Percentiles rank a stretch among this genome's conserved stretches.
These are phyloP conservation scores for Raphanus hybrid DNA, from an alignment of 441 rosid species.

Conservation along the genomic window DNA sequence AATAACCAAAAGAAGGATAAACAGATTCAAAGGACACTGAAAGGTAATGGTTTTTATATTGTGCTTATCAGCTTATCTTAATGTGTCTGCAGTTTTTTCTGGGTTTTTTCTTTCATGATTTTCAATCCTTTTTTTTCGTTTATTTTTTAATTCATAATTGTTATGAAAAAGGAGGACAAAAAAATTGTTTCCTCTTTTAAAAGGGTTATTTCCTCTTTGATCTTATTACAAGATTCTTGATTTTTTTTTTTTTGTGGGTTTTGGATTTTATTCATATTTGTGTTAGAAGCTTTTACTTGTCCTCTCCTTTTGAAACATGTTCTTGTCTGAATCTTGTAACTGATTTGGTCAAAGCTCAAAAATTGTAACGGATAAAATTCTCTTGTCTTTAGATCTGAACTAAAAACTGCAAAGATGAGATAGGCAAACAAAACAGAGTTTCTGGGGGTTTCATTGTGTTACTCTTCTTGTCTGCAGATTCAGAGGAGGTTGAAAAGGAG, in stretches of 20 bases:
- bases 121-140: background rate
- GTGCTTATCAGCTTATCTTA: background rate
- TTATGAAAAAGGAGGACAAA: background rate
- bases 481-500: background rate
- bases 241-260: constrained; percentile 6
- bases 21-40: constrained; percentile 1
- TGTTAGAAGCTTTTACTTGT: constrained; percentile 7
- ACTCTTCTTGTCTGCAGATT: too few species aligned
- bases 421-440: background rate
- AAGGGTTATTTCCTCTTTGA: constrained; percentile 20
- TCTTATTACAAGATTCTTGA: constrained; percentile 30
- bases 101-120: constrained; percentile 13
- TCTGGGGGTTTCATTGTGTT: constrained; percentile 10
- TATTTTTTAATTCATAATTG: too few species aligned
- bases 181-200: constrained; percentile 11
- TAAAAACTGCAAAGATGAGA: background rate
- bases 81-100: background rate
- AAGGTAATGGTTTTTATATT: constrained; percentile 33
- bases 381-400: constrained; percentile 31
- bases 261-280: constrained; percentile 21
- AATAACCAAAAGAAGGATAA: constrained; percentile 10
- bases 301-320: constrained; percentile 9
- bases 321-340: constrained; percentile 27
- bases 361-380: background rate
- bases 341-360: constrained; percentile 20